Percentiles rank a stretch among this genome's conserved stretches.
phyloP scores from a whole-genome alignment of 2,329 filamentous ascomycete species.

The Diaporthe sp. region DNA sequence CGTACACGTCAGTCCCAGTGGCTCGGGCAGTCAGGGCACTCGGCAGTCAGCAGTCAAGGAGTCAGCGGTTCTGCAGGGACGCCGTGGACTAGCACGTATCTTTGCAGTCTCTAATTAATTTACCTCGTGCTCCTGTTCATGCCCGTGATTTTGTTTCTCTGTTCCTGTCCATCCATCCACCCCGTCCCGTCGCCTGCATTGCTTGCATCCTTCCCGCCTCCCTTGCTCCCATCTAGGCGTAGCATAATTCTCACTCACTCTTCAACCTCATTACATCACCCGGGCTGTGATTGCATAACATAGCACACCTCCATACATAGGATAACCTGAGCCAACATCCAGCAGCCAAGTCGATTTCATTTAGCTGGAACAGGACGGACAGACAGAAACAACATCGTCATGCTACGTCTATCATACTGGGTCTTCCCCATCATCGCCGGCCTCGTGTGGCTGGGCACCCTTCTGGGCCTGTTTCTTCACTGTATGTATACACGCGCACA shows the following conservation, averaged over 20 bases:
- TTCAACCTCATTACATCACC: no score
- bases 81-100: not conserved
- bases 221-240: not conserved
- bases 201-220: slow-evolving; percentile 17
- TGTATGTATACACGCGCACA: slow-evolving; percentile 57
- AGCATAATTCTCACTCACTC: not conserved
- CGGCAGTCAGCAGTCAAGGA: not conserved
- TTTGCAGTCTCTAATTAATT: not conserved
- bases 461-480: slow-evolving; percentile 78
- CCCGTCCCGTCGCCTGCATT: not conserved
- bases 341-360: not conserved
- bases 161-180: no score
- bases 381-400: slow-evolving; percentile 11
- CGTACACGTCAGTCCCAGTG: slow-evolving; percentile 29
- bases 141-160: not conserved
- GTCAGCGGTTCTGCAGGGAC: not conserved
- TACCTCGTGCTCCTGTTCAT: not conserved
- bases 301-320: not conserved
- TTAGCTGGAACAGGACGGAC: not conserved
- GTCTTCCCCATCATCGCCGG: slow-evolving; percentile 79
- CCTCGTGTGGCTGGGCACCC: slow-evolving; percentile 74
- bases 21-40: slow-evolving; percentile 17
- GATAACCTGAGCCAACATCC: not conserved
- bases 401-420: slow-evolving; percentile 48
- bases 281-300: not conserved